These are phyloP conservation scores for Monilinia fructigena DNA, from an alignment of 2,329 filamentous ascomycete species.

Conservation along the genomic window DNA sequence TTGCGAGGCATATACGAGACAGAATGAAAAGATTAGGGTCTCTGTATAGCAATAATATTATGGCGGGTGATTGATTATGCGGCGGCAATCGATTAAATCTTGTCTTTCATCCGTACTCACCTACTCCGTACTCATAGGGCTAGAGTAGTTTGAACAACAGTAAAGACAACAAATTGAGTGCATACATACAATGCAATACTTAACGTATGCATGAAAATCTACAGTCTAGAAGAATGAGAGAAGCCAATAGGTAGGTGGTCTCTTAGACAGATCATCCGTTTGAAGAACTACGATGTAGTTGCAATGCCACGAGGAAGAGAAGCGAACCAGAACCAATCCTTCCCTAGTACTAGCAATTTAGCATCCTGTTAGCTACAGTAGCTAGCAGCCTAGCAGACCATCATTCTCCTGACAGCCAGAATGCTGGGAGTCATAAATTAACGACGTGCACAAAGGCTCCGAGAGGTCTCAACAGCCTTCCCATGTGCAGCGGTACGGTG, in stretches of 20 bases:
- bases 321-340: neutral
- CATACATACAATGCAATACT: neutral
- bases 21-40: neutral
- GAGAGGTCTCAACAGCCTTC: neutral
- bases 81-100: neutral
- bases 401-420: neutral
- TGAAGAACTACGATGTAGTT: neutral
- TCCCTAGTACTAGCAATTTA: neutral
- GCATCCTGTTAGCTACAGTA: too few species aligned
- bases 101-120: too few species aligned
- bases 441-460: neutral
- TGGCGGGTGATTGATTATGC: slow-evolving; percentile 7
- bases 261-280: neutral
- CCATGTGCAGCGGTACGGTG: too few species aligned
- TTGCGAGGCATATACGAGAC: neutral
- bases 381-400: too few species aligned
- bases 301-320: neutral
- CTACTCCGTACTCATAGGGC: neutral
- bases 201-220: neutral
- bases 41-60: neutral
- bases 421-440: neutral
- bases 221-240: neutral
- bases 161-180: neutral
- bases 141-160: slow-evolving; percentile 9
- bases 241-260: neutral